These are phyloP conservation scores for Pleurostoma richardsiae DNA, from an alignment of 2,329 filamentous ascomycete species.

Conservation along the genomic window DNA sequence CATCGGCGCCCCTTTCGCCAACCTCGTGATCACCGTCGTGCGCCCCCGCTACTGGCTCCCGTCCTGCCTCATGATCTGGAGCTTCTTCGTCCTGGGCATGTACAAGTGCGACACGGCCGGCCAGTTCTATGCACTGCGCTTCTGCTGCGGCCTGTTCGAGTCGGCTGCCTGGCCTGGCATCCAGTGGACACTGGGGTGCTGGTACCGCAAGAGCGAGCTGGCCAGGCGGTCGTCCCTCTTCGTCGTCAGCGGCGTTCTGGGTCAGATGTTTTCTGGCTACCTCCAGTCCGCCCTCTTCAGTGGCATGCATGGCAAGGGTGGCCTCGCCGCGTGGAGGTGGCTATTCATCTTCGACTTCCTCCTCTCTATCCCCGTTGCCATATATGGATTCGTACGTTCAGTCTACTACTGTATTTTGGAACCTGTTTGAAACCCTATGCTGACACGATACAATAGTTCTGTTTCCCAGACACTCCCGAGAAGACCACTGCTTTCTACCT, in stretches of 20 bases:
- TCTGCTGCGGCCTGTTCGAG: conserved; percentile 51
- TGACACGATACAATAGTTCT: conserved; percentile 13
- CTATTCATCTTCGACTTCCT: conserved; percentile 32
- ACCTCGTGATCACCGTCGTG: conserved; percentile 36
- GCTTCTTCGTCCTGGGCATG: conserved; percentile 32
- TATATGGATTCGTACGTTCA: conserved; percentile 20
- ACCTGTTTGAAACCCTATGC: not conserved
- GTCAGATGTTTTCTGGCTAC: conserved; percentile 29
- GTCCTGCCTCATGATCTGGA: conserved; percentile 28
- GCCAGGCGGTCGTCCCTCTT: conserved; percentile 52
- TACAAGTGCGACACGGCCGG: conserved; percentile 29
- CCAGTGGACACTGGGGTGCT: conserved; percentile 48
- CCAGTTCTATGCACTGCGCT: conserved; percentile 42
- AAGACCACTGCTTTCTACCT: conserved; percentile 35
- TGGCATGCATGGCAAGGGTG: conserved; percentile 26
- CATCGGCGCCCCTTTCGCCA: conserved; percentile 35
- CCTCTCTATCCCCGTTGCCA: conserved; percentile 28
- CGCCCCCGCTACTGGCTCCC: conserved; percentile 36
- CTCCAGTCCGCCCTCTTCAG: conserved; percentile 25
- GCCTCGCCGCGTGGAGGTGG: conserved; percentile 28
- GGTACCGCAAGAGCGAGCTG: conserved; percentile 55
- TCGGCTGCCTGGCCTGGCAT: conserved; percentile 51
- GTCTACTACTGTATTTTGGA: too few relatives aligned
- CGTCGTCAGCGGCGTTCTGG: conserved; percentile 50
- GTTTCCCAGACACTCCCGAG: conserved; percentile 36